Base-by-base conservation (phyloP, 805 yeast species). In the Isabelozyma heimii region DNA sequence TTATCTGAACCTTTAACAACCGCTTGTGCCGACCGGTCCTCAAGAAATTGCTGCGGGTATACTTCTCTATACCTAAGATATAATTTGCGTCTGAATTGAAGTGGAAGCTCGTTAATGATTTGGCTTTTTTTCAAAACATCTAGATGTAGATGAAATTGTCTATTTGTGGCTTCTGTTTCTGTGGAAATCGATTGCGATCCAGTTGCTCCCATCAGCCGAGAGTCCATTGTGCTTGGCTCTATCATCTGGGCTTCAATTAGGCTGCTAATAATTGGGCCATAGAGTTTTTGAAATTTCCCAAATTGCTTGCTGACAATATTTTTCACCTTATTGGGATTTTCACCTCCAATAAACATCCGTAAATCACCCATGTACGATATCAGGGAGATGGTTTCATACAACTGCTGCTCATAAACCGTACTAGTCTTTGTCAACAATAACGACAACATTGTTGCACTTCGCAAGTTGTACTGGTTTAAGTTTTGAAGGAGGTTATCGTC, bases 301-400 rank as follows among this genome's bases (percentile, higher is more conserved):
- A 81, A 78, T 66, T 94, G 97, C 63, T 87, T 87, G 9, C 68
- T 64, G 3, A 94, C 98, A 52, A 94, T 94, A 63, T 94, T 94
- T 44, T 75, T 72, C 39, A 91, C 88, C 66, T 94, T 94, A 57
- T 84, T 77, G 5, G 97, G 97, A 63, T 94, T 89, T 65, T 94
- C 99, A 1, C 97, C 98, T 8, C 89, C 89, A 27, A 91, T 72
- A 40, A 77, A 73, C 80, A 90, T 85, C 56, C 99, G 80, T 27
- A 91, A 85, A 64, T 94, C 99, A 15, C 99, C 99, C 65, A 83
- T 70, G 62, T 94, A 94, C 16, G 97, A 89, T 14, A 94, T 67
- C 12, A 82, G 80, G 0, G 97, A 85, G 42, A 94, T 86, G 53
- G 83, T 84, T 59, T 80, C 82, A 69, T 85, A 94, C 35, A 94